These are phyloP conservation scores for Claviceps purpurea DNA, from an alignment of 2,329 filamentous ascomycete species.

Conservation along the genomic window DNA sequence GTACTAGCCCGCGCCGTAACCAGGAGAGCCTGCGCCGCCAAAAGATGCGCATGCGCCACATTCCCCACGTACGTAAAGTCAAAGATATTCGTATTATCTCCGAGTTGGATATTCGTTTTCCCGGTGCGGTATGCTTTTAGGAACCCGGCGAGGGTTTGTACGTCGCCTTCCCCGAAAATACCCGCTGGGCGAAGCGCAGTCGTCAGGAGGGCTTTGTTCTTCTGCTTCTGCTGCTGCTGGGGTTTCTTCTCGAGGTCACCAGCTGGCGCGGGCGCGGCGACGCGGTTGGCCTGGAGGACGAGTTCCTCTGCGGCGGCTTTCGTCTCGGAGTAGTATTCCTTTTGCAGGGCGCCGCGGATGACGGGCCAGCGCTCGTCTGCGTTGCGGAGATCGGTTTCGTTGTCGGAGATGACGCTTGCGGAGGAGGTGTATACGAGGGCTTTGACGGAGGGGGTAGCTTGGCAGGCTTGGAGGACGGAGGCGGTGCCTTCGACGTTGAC, in stretches of 20 bases:
- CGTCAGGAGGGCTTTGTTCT: constrained; percentile 47
- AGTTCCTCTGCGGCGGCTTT: constrained; percentile 66
- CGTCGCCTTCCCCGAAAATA: constrained; percentile 85
- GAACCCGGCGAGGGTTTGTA: constrained; percentile 59
- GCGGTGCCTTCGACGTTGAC: constrained; percentile 84
- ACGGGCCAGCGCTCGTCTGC: constrained; percentile 74
- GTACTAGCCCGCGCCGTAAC: constrained; percentile 41
- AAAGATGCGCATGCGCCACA: constrained; percentile 64
- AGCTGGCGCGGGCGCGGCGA: constrained; percentile 30
- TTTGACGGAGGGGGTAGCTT: constrained; percentile 43
- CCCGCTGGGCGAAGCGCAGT: constrained; percentile 71
- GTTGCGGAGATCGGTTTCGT: constrained; percentile 63
- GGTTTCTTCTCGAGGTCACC: background rate
- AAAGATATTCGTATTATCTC: constrained; percentile 50
- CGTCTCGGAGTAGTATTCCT: constrained; percentile 79
- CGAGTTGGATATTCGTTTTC: constrained; percentile 68
- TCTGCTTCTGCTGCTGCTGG: background rate
- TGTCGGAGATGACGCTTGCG: constrained; percentile 76
- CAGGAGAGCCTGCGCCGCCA: constrained; percentile 63
- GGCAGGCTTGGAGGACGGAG: constrained; percentile 62
- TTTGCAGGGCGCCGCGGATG: constrained; percentile 55
- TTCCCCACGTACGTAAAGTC: constrained; percentile 54
- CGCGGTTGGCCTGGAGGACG: constrained; percentile 63
- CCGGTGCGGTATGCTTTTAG: constrained; percentile 55
- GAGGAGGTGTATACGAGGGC: constrained; percentile 86